Conservation (phyloP, 1,139 yeast genomes). For the Casaregolazyma lundiana region DNA sequence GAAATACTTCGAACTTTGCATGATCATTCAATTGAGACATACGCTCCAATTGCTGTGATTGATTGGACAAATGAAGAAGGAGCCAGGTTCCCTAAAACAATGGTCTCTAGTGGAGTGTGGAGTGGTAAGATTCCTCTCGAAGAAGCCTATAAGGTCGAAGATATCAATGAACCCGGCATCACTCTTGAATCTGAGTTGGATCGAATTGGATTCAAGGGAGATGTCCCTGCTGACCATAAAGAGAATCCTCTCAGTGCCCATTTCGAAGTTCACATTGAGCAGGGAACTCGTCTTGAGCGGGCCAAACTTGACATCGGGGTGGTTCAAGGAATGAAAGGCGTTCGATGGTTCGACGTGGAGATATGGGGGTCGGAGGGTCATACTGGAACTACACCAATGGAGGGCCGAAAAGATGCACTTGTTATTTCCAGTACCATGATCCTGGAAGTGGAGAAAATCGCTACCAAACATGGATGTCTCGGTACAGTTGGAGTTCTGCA, state of each 20-base stretch:
- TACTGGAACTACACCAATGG: constrained; percentile 72
- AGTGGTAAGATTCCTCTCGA: constrained; percentile 47
- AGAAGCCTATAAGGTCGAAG: constrained; percentile 46
- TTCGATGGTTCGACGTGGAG: constrained; percentile 53
- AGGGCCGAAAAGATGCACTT: constrained; percentile 57
- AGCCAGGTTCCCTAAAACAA: constrained; percentile 63
- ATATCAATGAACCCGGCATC: constrained; percentile 45
- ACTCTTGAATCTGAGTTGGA: constrained; percentile 52
- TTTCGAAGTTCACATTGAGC: constrained; percentile 72
- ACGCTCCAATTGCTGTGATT: constrained; percentile 59
- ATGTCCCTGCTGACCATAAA: constrained; percentile 42
- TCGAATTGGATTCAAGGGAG: constrained; percentile 61
- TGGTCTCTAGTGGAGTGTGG: constrained; percentile 67
- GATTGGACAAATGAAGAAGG: constrained; percentile 81
- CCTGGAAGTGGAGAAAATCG: constrained; percentile 52
- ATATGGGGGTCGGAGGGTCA: constrained; percentile 62
- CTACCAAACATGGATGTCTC: constrained; percentile 48
- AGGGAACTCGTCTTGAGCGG: constrained; percentile 65
- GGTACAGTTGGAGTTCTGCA: constrained; percentile 57
- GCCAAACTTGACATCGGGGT: constrained; percentile 55
- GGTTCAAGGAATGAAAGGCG: constrained; percentile 65
- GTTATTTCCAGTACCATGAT: constrained; percentile 56
- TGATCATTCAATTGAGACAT: constrained; percentile 53
- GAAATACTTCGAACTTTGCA: constrained; percentile 63
- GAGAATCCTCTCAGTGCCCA: constrained; percentile 60